Conservation (phyloP, 768 basidiomycete genomes). For the Stropharia rugosoannulata region DNA sequence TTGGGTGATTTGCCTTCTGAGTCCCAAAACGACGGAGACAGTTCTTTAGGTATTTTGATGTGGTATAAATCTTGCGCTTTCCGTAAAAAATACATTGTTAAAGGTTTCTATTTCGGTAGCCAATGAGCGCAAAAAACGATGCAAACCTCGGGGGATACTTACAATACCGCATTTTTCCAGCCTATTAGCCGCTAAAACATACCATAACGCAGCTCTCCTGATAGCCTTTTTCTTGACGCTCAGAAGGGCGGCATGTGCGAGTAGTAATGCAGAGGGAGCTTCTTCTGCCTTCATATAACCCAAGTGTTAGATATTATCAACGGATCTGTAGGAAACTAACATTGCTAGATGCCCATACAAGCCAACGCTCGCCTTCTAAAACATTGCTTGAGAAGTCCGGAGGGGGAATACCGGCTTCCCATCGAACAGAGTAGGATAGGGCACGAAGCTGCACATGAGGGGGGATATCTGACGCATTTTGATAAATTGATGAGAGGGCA, state of each 20-base stretch:
- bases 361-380: conserved; percentile 81
- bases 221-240: conserved; percentile 55
- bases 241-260: conserved; percentile 78
- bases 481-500: conserved; percentile 50
- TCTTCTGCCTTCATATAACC: conserved; percentile 69
- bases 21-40: conserved; percentile 84
- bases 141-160: conserved; percentile 27
- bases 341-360: conserved; percentile 82
- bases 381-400: conserved; percentile 55
- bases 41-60: conserved; percentile 44
- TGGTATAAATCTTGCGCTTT: conserved; percentile 67
- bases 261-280: conserved; percentile 72
- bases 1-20: conserved; percentile 52
- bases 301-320: conserved; percentile 16
- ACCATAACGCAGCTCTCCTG: conserved; percentile 78
- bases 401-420: conserved; percentile 65
- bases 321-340: conserved; percentile 42
- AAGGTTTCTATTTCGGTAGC: conserved; percentile 59
- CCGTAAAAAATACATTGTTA: conserved; percentile 81
- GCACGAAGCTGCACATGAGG: conserved; percentile 70
- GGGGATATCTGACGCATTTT: conserved; percentile 45
- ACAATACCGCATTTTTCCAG: conserved; percentile 87
- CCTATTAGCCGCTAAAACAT: conserved; percentile 69
- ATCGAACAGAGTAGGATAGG: conserved; percentile 68
- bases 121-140: not conserved